These are phyloP conservation scores for Penicillium vulpinum DNA, from an alignment of 2,329 filamentous ascomycete genomes.

Conservation along the genomic window DNA sequence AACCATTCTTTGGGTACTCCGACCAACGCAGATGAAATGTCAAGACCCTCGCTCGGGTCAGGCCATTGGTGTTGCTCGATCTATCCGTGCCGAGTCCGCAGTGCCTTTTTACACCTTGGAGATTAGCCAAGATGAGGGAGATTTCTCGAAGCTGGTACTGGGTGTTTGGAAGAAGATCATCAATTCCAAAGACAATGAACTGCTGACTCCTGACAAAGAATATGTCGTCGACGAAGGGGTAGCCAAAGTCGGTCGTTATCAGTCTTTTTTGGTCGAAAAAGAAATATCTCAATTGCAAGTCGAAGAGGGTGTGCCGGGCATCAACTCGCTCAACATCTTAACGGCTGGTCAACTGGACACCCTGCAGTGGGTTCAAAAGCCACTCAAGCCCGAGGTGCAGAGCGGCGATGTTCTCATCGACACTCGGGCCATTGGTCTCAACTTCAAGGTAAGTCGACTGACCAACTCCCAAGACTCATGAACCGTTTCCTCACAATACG, in stretches of 20 bases:
- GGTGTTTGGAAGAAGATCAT: constrained; percentile 3
- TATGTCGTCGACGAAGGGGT: constrained; percentile 7
- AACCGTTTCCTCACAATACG: neutral
- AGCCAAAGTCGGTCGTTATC: constrained; percentile 2
- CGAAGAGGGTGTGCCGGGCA: neutral
- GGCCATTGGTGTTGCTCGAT: constrained; percentile 28
- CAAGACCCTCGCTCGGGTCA: constrained; percentile 28
- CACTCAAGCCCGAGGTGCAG: neutral
- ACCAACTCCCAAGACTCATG: no score
- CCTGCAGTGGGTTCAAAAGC: constrained; percentile 18
- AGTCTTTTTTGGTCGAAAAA: constrained; percentile 1
- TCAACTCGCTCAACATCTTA: constrained; percentile 9
- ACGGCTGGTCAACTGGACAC: constrained; percentile 19
- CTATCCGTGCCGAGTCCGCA: constrained; percentile 27
- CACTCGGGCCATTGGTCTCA: constrained; percentile 20
- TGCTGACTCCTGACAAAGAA: constrained; percentile 11
- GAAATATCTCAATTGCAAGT: neutral
- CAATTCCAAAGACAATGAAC: neutral
- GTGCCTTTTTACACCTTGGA: constrained; percentile 26
- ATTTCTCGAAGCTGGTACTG: neutral
- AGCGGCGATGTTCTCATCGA: constrained; percentile 23
- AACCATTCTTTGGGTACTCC: constrained; percentile 32
- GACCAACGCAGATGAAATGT: constrained; percentile 20
- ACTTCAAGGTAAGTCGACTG: constrained; percentile 21
- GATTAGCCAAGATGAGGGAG: neutral